These are phyloP conservation scores for Excoecaria cochinchinensis DNA, from an alignment of 345 rosid species.

Conservation along the genomic window DNA sequence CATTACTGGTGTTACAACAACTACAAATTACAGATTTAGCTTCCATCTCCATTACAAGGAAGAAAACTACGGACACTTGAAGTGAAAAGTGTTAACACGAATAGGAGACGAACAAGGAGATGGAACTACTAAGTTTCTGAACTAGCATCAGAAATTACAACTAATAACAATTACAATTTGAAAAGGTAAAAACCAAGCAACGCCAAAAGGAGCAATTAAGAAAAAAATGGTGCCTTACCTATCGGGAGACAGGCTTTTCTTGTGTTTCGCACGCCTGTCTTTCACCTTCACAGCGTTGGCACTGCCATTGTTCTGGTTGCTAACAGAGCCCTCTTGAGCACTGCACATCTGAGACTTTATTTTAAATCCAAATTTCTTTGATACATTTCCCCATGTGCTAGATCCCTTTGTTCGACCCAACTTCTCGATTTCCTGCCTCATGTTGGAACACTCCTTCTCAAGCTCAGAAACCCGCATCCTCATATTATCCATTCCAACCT, in stretches of 20 bases:
- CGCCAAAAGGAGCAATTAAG: neutral
- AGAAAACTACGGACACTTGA: neutral
- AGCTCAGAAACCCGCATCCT: constrained; percentile 88
- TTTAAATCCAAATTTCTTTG: constrained; percentile 77
- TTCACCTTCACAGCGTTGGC: constrained; percentile 58
- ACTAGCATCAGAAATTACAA: constrained; percentile 17
- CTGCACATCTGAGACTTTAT: constrained; percentile 95
- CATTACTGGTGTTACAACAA: neutral
- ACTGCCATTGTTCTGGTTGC: constrained; percentile 53
- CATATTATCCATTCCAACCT: constrained; percentile 97
- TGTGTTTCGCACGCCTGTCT: constrained; percentile 56
- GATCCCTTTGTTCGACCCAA: constrained; percentile 40
- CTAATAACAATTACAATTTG: constrained; percentile 23
- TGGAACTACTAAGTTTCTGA: constrained; percentile 14
- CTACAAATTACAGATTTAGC: constrained; percentile 8
- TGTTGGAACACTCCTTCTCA: constrained; percentile 49
- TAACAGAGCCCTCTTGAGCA: constrained; percentile 83
- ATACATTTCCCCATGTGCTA: constrained; percentile 41
- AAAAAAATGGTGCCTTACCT: constrained; percentile 19
- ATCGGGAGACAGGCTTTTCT: constrained; percentile 51
- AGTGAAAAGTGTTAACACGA: neutral
- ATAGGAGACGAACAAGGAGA: constrained; percentile 17
- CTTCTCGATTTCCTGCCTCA: constrained; percentile 94
- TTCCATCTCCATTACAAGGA: constrained; percentile 14
- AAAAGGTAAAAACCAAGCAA: neutral